Conservation (phyloP, 2,329 filamentous ascomycete genomes). For the Diaporthe sp. region DNA sequence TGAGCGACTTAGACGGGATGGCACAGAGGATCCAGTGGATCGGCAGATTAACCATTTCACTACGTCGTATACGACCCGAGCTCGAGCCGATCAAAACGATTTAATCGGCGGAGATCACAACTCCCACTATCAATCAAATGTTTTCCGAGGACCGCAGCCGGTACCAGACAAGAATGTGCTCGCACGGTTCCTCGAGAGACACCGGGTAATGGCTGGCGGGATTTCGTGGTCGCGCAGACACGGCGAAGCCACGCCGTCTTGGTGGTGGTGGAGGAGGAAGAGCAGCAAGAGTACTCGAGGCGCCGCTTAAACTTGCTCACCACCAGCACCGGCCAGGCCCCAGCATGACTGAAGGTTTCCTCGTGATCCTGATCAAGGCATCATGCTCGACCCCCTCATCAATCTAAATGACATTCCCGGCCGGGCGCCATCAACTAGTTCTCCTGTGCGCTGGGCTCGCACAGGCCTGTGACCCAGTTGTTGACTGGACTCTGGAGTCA, state of each 20-base stretch:
- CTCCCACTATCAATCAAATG: constrained; percentile 5
- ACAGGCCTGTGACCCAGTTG: constrained; percentile 23
- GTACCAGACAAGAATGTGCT: not conserved
- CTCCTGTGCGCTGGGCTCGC: constrained; percentile 12
- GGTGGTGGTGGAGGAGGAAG: not conserved
- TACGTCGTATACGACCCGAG: not conserved
- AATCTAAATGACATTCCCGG: constrained; percentile 21
- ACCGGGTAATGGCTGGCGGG: not conserved
- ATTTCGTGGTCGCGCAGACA: not conserved
- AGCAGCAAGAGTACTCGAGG: not conserved
- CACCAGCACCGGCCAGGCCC: constrained; percentile 1
- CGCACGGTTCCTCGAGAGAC: not conserved
- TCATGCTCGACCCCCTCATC: constrained; percentile 21
- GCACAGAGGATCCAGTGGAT: constrained; percentile 9
- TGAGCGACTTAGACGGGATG: constrained; percentile 17
- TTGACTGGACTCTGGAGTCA: constrained; percentile 19
- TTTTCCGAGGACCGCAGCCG: not conserved
- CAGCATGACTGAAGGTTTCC: constrained; percentile 29
- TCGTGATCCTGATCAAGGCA: constrained; percentile 22
- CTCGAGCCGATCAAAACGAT: not conserved
- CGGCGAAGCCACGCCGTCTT: constrained; percentile 11
- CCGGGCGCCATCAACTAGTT: constrained; percentile 22
- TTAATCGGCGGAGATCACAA: constrained; percentile 5
- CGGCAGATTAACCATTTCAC: constrained; percentile 15
- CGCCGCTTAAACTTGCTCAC: constrained; percentile 8